Percentiles rank a stretch among this genome's conserved stretches.
These are phyloP conservation scores for Protostelium mycophagum DNA, from an alignment of 78 protist genomes.

Conservation along the genomic window DNA sequence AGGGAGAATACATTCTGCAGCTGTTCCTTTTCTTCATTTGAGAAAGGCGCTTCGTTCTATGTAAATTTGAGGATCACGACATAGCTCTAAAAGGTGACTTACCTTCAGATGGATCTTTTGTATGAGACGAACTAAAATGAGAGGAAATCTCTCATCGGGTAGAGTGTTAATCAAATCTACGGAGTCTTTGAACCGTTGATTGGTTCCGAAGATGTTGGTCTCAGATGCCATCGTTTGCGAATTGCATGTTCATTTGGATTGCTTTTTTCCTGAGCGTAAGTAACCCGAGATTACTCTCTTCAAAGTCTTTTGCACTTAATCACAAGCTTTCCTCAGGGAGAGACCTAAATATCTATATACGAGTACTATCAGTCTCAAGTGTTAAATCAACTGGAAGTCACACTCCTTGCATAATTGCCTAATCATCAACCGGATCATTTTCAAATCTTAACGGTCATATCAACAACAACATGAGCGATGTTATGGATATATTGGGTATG, in stretches of 20 bases:
- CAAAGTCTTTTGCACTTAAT: no score
- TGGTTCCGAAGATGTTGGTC: neutral
- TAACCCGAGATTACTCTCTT: no score
- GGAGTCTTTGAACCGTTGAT: conserved; percentile 56
- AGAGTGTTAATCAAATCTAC: conserved; percentile 29
- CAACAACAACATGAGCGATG: conserved; percentile 1
- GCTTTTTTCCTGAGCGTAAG: no score
- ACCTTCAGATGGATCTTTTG: conserved; percentile 43
- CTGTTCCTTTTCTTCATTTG: conserved; percentile 32
- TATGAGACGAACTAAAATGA: conserved; percentile 27
- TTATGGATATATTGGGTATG: neutral
- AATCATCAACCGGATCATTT: no score
- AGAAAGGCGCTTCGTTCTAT: conserved; percentile 41
- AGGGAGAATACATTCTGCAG: conserved; percentile 31
- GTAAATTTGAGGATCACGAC: neutral
- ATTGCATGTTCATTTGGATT: no score
- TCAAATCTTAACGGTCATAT: no score
- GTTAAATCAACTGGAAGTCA: no score
- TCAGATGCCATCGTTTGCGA: neutral
- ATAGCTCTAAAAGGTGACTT: neutral
- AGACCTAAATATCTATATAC: no score
- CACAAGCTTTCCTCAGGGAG: no score
- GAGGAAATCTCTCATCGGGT: conserved; percentile 24
- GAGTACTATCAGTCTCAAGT: no score
- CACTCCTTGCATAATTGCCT: no score